Evolutionary conservation across 1,284 basidiomycete species (phyloP).

Genomic region (Leccinum idahoense): DNA sequence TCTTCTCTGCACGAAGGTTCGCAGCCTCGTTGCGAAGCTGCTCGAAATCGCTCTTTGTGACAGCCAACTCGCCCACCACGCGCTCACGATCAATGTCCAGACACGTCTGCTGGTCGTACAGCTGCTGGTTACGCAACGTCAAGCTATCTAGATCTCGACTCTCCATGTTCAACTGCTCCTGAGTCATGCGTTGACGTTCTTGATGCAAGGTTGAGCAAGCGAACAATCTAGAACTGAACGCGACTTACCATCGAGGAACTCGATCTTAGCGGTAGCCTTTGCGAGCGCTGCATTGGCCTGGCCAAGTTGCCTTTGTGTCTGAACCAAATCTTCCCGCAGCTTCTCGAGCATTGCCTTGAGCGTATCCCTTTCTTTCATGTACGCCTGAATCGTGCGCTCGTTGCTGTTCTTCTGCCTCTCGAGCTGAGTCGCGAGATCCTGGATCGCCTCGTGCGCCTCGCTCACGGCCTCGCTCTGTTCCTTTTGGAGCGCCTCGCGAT

Average conservation of each 20-base stretch:
- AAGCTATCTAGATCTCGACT: constrained; percentile 58
- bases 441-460: constrained; percentile 61
- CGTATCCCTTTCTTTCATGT: constrained; percentile 85
- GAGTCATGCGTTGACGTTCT: constrained; percentile 66
- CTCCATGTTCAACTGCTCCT: constrained; percentile 56
- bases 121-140: constrained; percentile 58
- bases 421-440: constrained; percentile 72
- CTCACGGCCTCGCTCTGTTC: too few species aligned
- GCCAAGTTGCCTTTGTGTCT: constrained; percentile 64
- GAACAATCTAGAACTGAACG: not conserved
- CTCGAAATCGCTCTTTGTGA: constrained; percentile 56
- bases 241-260: constrained; percentile 63
- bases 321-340: constrained; percentile 64
- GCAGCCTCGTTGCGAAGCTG: constrained; percentile 80
- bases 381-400: constrained; percentile 71
- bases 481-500: constrained; percentile 43
- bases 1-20: constrained; percentile 86
- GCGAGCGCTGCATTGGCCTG: constrained; percentile 66
- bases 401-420: constrained; percentile 64
- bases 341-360: constrained; percentile 72
- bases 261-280: constrained; percentile 76
- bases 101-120: constrained; percentile 65
- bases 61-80: constrained; percentile 58
- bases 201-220: constrained; percentile 3
- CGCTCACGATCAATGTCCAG: constrained; percentile 63